Conservation (phyloP, 345 rosid genomes). For the Bruguiera parviflora region DNA sequence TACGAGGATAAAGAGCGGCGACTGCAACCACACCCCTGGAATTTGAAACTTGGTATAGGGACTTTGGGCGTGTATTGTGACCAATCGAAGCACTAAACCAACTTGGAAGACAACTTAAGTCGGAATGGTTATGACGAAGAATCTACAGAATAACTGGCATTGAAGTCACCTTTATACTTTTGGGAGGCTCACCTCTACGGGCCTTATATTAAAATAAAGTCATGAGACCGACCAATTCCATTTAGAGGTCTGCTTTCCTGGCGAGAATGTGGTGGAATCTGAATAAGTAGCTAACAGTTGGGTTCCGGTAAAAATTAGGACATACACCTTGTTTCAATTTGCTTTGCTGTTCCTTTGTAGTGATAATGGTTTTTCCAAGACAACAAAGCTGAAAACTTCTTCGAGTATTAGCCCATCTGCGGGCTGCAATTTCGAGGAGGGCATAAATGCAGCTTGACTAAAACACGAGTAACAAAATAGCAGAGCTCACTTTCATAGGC, state of each 20-base stretch:
- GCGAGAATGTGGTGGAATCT: conserved; percentile 6
- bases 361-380: no score
- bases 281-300: neutral
- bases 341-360: no score
- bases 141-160: neutral
- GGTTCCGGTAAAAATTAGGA: no score
- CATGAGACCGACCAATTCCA: conserved; percentile 23
- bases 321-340: no score
- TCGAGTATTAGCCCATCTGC: no score
- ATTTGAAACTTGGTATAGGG: conserved; percentile 6
- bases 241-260: neutral
- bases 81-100: conserved; percentile 29
- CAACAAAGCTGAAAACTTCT: no score
- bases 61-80: conserved; percentile 12
- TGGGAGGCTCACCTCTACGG: neutral
- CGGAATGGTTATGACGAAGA: neutral
- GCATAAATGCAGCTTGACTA: no score
- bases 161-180: conserved; percentile 12
- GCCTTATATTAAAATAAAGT: conserved; percentile 13
- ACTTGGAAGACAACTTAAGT: conserved; percentile 13
- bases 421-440: no score
- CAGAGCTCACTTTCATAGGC: no score
- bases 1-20: conserved; percentile 6
- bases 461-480: no score
- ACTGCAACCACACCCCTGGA: conserved; percentile 23